Percentiles rank a stretch among this genome's conserved stretches.
These are phyloP conservation scores for Globisporangium carolinianum DNA, from an alignment of 352 stramenopile species.

Conservation along the genomic window DNA sequence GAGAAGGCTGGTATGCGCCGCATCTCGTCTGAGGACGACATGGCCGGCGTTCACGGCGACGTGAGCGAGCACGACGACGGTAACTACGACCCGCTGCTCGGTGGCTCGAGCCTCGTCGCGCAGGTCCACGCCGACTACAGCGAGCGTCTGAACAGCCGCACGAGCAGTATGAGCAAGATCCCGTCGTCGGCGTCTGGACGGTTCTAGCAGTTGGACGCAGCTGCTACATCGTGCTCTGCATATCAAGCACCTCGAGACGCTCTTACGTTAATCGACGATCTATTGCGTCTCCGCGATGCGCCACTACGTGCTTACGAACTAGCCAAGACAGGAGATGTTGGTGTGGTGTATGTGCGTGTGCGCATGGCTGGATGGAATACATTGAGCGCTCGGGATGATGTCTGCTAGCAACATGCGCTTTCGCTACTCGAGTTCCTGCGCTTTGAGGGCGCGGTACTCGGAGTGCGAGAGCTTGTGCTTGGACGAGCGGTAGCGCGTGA, in stretches of 20 bases:
- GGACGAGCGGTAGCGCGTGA: constrained; percentile 76
- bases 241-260: too few relatives aligned
- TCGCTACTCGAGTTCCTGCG: constrained; percentile 9
- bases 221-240: too few relatives aligned
- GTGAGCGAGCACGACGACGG: constrained; percentile 31
- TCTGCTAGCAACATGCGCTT: neutral
- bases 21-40: constrained; percentile 11
- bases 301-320: too few relatives aligned
- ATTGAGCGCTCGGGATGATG: too few relatives aligned
- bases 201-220: constrained; percentile 1
- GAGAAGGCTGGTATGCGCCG: constrained; percentile 15
- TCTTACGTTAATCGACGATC: too few relatives aligned
- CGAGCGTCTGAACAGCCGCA: constrained; percentile 55
- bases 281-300: too few relatives aligned
- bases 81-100: constrained; percentile 62
- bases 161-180: constrained; percentile 15
- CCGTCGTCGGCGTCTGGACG: constrained; percentile 11
- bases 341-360: too few relatives aligned
- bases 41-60: constrained; percentile 13
- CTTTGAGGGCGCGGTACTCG: constrained; percentile 69
- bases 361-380: too few relatives aligned
- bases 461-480: constrained; percentile 80
- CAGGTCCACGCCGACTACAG: constrained; percentile 76
- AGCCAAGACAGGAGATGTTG: too few relatives aligned
- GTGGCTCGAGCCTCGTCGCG: constrained; percentile 47